These are phyloP conservation scores for Kodamaea laetipori DNA, from an alignment of 805 yeast species.

Conservation along the genomic window DNA sequence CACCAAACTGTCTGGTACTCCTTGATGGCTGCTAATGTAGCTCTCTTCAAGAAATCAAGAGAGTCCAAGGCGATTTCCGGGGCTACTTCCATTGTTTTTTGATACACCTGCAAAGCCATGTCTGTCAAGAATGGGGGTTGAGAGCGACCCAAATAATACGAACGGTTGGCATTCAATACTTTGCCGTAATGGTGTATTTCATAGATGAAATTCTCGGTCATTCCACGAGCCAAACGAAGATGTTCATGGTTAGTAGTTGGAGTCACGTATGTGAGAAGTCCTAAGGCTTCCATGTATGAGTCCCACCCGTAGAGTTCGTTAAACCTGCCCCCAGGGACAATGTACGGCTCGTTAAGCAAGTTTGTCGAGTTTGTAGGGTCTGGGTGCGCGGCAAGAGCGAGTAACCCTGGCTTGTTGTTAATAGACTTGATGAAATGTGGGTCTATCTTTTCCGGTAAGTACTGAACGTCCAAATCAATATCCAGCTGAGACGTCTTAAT, in stretches of 20 bases:
- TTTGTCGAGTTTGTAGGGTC: slow-evolving; percentile 55
- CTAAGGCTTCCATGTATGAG: slow-evolving; percentile 88
- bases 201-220: slow-evolving; percentile 89
- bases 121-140: slow-evolving; percentile 98
- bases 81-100: slow-evolving; percentile 52
- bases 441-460: slow-evolving; percentile 72
- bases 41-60: slow-evolving; percentile 60
- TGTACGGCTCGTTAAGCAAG: slow-evolving; percentile 74
- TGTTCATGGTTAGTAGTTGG: slow-evolving; percentile 39
- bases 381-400: slow-evolving; percentile 72
- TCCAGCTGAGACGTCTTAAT: slow-evolving; percentile 59
- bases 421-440: slow-evolving; percentile 76
- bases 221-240: slow-evolving; percentile 75
- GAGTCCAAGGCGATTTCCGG: slow-evolving; percentile 43
- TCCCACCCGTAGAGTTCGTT: slow-evolving; percentile 99
- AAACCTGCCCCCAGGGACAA: slow-evolving; percentile 96
- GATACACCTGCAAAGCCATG: slow-evolving; percentile 73
- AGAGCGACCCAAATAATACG: slow-evolving; percentile 86
- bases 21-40: slow-evolving; percentile 77
- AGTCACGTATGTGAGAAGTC: slow-evolving; percentile 59
- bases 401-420: slow-evolving; percentile 80
- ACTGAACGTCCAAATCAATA: slow-evolving; percentile 67
- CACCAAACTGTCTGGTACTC: slow-evolving; percentile 87
- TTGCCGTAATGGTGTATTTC: slow-evolving; percentile 91
- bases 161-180: slow-evolving; percentile 89